Evolutionary conservation across 106 monocot species (phyloP).

Genomic region (Allium sativum): DNA sequence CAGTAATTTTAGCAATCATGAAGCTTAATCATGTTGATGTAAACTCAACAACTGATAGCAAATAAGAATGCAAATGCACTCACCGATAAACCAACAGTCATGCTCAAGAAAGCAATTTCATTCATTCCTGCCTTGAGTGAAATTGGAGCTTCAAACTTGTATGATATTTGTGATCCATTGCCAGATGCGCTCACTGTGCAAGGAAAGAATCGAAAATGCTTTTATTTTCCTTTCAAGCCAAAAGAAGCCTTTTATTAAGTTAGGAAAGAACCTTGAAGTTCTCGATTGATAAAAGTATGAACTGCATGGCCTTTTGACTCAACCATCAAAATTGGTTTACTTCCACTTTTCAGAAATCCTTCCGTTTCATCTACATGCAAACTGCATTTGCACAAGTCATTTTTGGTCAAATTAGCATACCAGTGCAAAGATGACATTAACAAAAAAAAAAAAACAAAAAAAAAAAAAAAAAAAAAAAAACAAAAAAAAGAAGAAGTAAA

Average conservation of each 20-base stretch:
- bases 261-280: conserved; percentile 53
- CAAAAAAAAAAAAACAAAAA: too few species aligned
- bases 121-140: conserved; percentile 56
- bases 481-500: too few species aligned
- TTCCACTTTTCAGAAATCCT: conserved; percentile 28
- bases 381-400: conserved; percentile 29
- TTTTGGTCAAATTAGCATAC: conserved; percentile 3
- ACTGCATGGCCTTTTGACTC: conserved; percentile 96
- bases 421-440: neutral
- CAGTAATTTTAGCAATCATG: neutral
- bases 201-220: conserved; percentile 1
- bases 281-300: conserved; percentile 71
- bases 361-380: conserved; percentile 55
- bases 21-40: neutral
- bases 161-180: conserved; percentile 48
- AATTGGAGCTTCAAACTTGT: conserved; percentile 50
- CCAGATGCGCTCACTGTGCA: conserved; percentile 60
- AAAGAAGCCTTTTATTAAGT: neutral
- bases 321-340: conserved; percentile 33
- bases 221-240: neutral
- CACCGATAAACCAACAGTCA: conserved; percentile 96
- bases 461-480: too few species aligned
- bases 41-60: neutral
- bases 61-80: conserved; percentile 9
- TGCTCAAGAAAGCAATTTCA: conserved; percentile 80